Base-by-base conservation (phyloP, 2,329 filamentous ascomycete genomes). In the Penicillium concentricum region DNA sequence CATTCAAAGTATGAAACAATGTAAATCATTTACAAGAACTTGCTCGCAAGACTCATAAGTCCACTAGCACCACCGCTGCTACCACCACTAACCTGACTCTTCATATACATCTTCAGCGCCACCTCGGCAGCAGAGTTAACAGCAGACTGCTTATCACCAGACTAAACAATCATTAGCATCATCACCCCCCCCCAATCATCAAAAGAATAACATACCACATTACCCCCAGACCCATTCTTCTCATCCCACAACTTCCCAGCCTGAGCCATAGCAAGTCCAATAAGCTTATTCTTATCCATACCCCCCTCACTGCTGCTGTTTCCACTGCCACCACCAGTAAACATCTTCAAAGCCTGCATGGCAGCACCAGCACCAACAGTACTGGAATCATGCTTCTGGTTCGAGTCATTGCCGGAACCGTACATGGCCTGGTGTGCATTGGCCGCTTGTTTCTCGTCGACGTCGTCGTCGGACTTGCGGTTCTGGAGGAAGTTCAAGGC, bases 21-120 rank as follows among this genome's bases (percentile, higher is more conserved):
- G 15, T 15, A 35, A 37, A 20, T 10, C n/a, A 42, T 43, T n/a
- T 60, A 67, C 49, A 86, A 62, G 70, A 88, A 87, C 74, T 87
- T 87, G 71, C 80, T 81, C 9, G 85, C 85, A 69, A 87, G 64
- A 52, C 76, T 74, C 76, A 86, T 79, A 57, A 88, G 67, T 2
- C 84, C 81, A 59, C 80, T 74, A 15, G 78, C 69, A 45, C 78
- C 77, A 41, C 77, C 77, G n/a, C 74, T 74, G 1, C 75, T 74
- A 22, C 75, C 68, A n/a, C 80, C 77, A 61, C 81, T 74, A 20
- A 82, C 82, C 72, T 91, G 82, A 66, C 83, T 86, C 84, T 96
- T 92, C 79, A 95, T 78, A 75, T 92, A 96, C 85, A 96, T 89
- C 83, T 96, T 92, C 67, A 96, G 75, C 3, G 92, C 92, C 83